Conservation (phyloP, 2,329 filamentous ascomycete genomes). For the Aspergillus puulaauensis region DNA sequence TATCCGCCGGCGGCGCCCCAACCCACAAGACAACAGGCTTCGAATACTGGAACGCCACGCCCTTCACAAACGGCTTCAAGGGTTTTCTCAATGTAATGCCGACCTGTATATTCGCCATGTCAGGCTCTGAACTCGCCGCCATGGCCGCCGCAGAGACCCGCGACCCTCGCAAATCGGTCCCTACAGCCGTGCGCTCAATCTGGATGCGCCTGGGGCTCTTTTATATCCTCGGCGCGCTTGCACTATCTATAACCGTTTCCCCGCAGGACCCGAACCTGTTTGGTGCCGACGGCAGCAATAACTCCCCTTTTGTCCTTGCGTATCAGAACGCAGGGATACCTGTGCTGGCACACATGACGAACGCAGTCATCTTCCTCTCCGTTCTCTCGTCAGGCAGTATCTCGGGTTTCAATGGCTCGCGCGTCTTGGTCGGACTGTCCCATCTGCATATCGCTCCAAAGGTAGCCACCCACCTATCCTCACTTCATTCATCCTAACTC, state of each 20-base stretch:
- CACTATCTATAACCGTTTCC: slow-evolving; percentile 46
- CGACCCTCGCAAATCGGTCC: slow-evolving; percentile 45
- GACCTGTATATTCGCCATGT: slow-evolving; percentile 40
- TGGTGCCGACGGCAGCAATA: slow-evolving; percentile 41
- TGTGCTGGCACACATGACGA: slow-evolving; percentile 48
- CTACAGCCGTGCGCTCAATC: slow-evolving; percentile 46
- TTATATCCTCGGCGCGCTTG: slow-evolving; percentile 46
- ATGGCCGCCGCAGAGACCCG: slow-evolving; percentile 45
- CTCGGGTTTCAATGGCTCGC: slow-evolving; percentile 44
- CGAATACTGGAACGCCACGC: slow-evolving; percentile 45
- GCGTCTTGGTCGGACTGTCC: slow-evolving; percentile 45
- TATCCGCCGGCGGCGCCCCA: slow-evolving; percentile 47
- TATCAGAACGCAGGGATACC: slow-evolving; percentile 41
- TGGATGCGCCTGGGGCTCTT: slow-evolving; percentile 48
- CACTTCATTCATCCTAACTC: background rate
- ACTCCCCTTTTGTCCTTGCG: slow-evolving; percentile 47
- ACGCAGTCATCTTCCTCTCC: slow-evolving; percentile 49
- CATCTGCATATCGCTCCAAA: slow-evolving; percentile 46
- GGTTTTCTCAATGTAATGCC: slow-evolving; percentile 39
- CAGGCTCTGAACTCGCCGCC: slow-evolving; percentile 45
- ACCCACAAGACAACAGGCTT: slow-evolving; percentile 42
- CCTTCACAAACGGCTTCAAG: slow-evolving; percentile 48
- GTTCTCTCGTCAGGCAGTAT: slow-evolving; percentile 48
- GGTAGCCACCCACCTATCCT: background rate
- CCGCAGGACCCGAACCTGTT: slow-evolving; percentile 43